Evolutionary conservation across 2,329 filamentous ascomycete genomes (phyloP).

Genomic region (Pseudogymnoascus sp.): DNA sequence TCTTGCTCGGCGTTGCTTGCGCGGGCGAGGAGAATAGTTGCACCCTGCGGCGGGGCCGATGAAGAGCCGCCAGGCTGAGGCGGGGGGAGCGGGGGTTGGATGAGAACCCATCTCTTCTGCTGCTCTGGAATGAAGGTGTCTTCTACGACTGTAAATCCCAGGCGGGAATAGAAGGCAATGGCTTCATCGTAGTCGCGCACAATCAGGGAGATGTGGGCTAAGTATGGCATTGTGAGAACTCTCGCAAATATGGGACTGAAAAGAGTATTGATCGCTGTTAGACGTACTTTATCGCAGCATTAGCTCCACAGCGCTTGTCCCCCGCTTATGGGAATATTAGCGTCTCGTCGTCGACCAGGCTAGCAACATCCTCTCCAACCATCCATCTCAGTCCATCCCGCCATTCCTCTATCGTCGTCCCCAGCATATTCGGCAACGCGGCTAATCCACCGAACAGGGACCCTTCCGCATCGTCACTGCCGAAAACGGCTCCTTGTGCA

Average conservation of each 20-base stretch:
- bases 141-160: background rate
- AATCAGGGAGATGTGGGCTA: background rate
- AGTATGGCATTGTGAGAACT: background rate
- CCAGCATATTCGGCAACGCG: conserved; percentile 44
- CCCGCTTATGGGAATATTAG: no score
- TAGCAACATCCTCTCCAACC: background rate
- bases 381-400: background rate
- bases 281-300: no score
- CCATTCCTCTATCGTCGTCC: background rate
- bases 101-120: conserved; percentile 4
- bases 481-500: conserved; percentile 36
- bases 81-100: background rate
- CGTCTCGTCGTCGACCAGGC: background rate
- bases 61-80: background rate
- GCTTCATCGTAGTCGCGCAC: conserved; percentile 8
- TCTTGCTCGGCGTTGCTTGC: background rate
- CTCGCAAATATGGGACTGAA: background rate
- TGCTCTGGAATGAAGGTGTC: conserved; percentile 2
- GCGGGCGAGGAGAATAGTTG: background rate
- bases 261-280: no score
- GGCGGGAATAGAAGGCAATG: background rate
- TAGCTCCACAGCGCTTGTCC: no score
- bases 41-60: background rate
- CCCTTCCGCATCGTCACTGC: conserved; percentile 37
- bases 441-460: conserved; percentile 50